Conservation (phyloP, 2,329 filamentous ascomycete genomes). For the Talaromyces sp. region DNA sequence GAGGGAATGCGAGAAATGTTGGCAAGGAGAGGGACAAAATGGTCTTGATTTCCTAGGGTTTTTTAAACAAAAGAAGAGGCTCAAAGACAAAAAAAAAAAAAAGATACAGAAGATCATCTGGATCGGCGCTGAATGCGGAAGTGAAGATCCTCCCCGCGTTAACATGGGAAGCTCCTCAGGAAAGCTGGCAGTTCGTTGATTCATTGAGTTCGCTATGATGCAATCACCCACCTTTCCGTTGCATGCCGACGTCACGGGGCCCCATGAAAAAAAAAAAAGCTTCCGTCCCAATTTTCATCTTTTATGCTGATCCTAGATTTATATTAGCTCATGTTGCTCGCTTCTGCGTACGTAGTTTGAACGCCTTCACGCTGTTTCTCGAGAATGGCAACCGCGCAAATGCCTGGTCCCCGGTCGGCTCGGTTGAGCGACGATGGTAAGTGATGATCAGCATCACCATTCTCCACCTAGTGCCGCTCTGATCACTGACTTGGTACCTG, state of each 20-base stretch:
- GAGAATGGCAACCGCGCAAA: slow-evolving; percentile 37
- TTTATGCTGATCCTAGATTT: no score
- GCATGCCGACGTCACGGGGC: slow-evolving; percentile 34
- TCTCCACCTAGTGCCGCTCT: slow-evolving; percentile 3
- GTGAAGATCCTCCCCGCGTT: neutral
- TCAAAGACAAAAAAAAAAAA: neutral
- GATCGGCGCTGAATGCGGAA: neutral
- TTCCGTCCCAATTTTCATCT: slow-evolving; percentile 25
- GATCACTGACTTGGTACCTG: slow-evolving; percentile 9
- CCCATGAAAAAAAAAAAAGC: slow-evolving; percentile 30
- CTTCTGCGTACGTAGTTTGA: slow-evolving; percentile 1
- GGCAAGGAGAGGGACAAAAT: neutral
- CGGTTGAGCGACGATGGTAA: slow-evolving; percentile 40
- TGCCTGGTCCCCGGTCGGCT: slow-evolving; percentile 30
- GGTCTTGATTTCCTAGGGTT: no score
- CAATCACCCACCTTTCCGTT: slow-evolving; percentile 28
- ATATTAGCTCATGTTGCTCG: slow-evolving; percentile 13
- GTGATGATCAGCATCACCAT: slow-evolving; percentile 16
- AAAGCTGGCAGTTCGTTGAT: slow-evolving; percentile 16
- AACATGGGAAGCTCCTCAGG: neutral
- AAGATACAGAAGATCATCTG: neutral
- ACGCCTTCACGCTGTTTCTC: slow-evolving; percentile 6
- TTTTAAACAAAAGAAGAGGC: neutral
- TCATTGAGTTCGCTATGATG: slow-evolving; percentile 27
- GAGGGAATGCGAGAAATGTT: neutral